These are phyloP conservation scores for Candida tunisiensis DNA, from an alignment of 1,139 yeast genomes.

Conservation along the genomic window DNA sequence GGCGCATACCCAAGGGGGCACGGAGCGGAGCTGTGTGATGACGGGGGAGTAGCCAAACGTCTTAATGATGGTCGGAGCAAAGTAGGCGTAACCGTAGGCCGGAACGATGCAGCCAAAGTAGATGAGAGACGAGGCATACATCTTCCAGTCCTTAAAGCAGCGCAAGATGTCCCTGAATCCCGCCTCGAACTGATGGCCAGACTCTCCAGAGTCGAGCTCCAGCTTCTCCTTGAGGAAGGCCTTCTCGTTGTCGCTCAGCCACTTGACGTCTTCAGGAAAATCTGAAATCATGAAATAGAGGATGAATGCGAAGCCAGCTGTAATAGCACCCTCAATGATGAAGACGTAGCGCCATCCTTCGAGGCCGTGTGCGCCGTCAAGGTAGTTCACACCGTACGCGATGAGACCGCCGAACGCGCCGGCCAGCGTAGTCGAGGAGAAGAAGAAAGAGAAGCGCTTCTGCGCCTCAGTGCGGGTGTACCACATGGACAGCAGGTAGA, in stretches of 20 bases:
- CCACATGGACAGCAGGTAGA: constrained; percentile 42
- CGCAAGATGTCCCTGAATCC: constrained; percentile 14
- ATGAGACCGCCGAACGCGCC: constrained; percentile 77
- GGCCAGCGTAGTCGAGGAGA: constrained; percentile 52
- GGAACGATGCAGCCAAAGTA: constrained; percentile 52
- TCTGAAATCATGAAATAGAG: constrained; percentile 54
- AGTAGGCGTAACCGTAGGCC: constrained; percentile 56
- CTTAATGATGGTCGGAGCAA: constrained; percentile 48
- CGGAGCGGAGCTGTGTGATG: constrained; percentile 47
- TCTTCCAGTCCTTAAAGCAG: constrained; percentile 23
- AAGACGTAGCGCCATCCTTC: constrained; percentile 63
- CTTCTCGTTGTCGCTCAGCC: constrained; percentile 24
- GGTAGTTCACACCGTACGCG: constrained; percentile 39
- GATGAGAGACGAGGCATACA: constrained; percentile 40
- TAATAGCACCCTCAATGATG: constrained; percentile 55
- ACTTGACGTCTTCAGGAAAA: constrained; percentile 50
- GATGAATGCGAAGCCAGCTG: constrained; percentile 44
- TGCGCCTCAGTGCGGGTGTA: constrained; percentile 46
- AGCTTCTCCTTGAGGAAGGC: constrained; percentile 24
- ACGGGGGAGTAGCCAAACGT: constrained; percentile 42
- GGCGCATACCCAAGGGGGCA: constrained; percentile 57
- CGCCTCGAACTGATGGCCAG: constrained; percentile 19
- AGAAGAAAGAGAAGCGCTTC: constrained; percentile 50
- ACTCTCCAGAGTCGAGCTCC: constrained; percentile 26
- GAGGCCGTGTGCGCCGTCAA: constrained; percentile 31